phyloP scores from a whole-genome alignment of 257 asterid genomes.

The Verbascum thapsus region DNA sequence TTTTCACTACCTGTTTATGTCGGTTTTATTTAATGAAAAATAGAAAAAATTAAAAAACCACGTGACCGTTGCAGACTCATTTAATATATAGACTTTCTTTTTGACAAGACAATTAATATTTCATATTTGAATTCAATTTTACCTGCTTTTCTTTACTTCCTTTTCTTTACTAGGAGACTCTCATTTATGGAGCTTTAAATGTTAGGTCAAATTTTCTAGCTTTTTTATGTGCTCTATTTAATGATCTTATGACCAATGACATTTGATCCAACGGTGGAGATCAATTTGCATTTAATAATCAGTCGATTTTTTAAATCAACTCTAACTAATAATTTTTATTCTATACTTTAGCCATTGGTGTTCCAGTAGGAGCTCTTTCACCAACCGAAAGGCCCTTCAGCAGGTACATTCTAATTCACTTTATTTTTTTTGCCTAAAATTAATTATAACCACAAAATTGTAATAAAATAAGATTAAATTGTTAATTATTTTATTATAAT shows the following conservation, averaged over 20 bases:
- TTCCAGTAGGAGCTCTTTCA: slow-evolving; percentile 47
- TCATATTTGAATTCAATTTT: too few species aligned
- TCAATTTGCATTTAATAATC: not conserved
- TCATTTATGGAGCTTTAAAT: not conserved
- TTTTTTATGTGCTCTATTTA: not conserved
- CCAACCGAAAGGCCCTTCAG: slow-evolving; percentile 46
- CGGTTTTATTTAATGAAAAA: too few species aligned
- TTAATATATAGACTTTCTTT: too few species aligned
- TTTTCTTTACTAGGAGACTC: not conserved
- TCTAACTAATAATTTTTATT: slow-evolving; percentile 1
- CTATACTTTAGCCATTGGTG: slow-evolving; percentile 42
- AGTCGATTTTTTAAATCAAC: not conserved
- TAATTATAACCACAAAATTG: not conserved
- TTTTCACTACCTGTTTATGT: too few species aligned
- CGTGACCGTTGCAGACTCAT: too few species aligned
- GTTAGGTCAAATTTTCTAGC: not conserved
- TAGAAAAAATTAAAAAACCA: too few species aligned
- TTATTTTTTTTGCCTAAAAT: not conserved
- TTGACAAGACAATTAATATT: too few species aligned
- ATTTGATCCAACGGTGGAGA: too few species aligned
- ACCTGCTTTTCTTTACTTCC: too few species aligned
- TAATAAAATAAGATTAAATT: not conserved
- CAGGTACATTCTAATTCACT: slow-evolving; percentile 27
- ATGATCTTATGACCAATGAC: not conserved
- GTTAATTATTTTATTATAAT: not conserved